Base-by-base conservation (phyloP, 78 protist genomes). In the Polysphondylium violaceum region DNA sequence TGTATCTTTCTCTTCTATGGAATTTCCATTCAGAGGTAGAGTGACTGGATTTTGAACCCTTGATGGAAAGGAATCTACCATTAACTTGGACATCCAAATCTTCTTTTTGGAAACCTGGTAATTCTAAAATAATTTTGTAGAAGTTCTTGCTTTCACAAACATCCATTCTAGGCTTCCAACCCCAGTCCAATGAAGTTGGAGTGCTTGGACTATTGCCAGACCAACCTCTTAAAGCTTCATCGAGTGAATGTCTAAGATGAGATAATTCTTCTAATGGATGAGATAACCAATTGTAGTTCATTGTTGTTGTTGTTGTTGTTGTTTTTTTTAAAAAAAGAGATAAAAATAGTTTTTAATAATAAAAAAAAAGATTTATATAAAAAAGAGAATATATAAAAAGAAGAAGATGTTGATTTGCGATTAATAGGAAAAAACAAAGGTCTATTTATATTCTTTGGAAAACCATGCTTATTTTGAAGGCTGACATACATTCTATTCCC, bases 101-200 rank as follows among this genome's bases (percentile, higher is more conserved):
- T 9, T 83, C 90, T 1, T 41, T 47, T 7, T 36, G 65, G 90
- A 83, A 83, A 27, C 71, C 67, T 56, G 90, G 90, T 21, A 83
- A 58, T 33, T 83, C 90, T 17, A 83, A 74, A 23, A 83, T 53
- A 40, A 83, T 43, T 14, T 83, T 67, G 47, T 56, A 83, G 71
- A 17, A 40, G 21, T 41, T 43, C 12, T 58, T 50, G 72, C 35
- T 67, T 58, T 83, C 90, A 43, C 90, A 69, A 17, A 83, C 78
- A 43, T 83, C 90, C 90, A 83, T 83, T 83, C 90, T 83, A 17
- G 90, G 90, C 29, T 83, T 83, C 90, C 90, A 83, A 21, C 90
- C 90, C 90, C 90, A 83, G 23, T 83, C 90, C 41, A 56, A 50
- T 29, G 65, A 35, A 0, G 36, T 33, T 1, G 88, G 17, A 12